Evolutionary conservation across 2,329 filamentous ascomycete species (phyloP).

Genomic region (Sporothrix luriei): DNA sequence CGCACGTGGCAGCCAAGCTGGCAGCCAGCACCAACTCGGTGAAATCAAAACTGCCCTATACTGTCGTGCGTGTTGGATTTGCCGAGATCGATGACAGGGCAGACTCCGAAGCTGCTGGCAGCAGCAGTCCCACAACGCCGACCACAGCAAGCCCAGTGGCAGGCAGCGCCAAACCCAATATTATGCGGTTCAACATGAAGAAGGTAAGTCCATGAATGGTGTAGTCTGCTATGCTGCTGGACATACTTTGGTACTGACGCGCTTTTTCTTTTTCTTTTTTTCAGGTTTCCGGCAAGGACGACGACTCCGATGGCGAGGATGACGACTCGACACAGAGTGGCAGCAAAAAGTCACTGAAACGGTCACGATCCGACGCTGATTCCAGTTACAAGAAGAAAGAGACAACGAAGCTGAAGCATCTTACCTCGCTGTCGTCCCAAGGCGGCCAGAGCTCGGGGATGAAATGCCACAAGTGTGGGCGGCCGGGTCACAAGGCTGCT

Average conservation of each 20-base stretch:
- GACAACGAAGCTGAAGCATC: conserved; percentile 57
- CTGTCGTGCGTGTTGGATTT: conserved; percentile 63
- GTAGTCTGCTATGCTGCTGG: background rate
- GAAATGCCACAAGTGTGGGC: conserved; percentile 64
- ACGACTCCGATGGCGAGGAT: conserved; percentile 43
- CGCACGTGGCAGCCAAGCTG: conserved; percentile 39
- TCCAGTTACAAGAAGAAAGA: conserved; percentile 64
- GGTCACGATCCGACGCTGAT: conserved; percentile 47
- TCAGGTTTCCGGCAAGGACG: conserved; percentile 38
- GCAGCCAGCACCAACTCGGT: conserved; percentile 35
- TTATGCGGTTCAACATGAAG: conserved; percentile 44
- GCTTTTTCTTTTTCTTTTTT: background rate
- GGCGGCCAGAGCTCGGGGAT: conserved; percentile 43
- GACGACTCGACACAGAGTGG: conserved; percentile 28
- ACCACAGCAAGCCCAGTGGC: conserved; percentile 2
- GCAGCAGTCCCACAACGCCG: conserved; percentile 30
- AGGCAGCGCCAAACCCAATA: conserved; percentile 31
- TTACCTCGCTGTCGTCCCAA: conserved; percentile 61
- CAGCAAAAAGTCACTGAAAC: conserved; percentile 30
- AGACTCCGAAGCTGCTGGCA: conserved; percentile 41
- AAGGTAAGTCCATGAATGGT: conserved; percentile 19
- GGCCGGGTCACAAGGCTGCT: conserved; percentile 60
- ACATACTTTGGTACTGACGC: background rate
- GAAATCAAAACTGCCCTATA: conserved; percentile 40
- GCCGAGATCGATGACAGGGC: conserved; percentile 51